phyloP scores from a whole-genome alignment of 768 basidiomycete species.

The Pleurotus salmoneostramineus region DNA sequence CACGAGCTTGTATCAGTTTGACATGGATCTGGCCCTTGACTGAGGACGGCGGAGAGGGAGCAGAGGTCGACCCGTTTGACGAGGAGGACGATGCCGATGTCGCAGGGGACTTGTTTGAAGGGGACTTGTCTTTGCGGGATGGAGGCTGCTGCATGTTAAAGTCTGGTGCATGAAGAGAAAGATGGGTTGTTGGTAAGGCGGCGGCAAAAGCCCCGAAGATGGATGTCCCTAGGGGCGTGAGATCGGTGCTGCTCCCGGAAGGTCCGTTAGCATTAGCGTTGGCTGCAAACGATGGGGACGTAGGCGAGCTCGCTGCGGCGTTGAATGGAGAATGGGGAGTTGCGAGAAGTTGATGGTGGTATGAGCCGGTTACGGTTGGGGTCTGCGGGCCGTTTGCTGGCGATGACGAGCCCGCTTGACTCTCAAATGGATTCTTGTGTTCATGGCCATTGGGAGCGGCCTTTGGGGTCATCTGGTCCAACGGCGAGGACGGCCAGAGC shows the following conservation, averaged over 20 bases:
- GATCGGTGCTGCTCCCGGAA: constrained; percentile 42
- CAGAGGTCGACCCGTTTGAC: constrained; percentile 21
- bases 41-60: constrained; percentile 27
- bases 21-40: constrained; percentile 83
- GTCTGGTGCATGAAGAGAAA: constrained; percentile 83
- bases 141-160: constrained; percentile 76
- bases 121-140: constrained; percentile 22
- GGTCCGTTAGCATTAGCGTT: constrained; percentile 28
- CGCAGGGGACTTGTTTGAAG: constrained; percentile 28
- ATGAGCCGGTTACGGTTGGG: constrained; percentile 22
- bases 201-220: constrained; percentile 44
- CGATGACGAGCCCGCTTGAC: constrained; percentile 14
- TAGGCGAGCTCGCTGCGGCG: constrained; percentile 11
- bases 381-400: constrained; percentile 19
- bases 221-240: constrained; percentile 39
- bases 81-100: constrained; percentile 38
- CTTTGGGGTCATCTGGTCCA: constrained; percentile 62
- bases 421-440: constrained; percentile 62
- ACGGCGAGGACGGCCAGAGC: constrained; percentile 46
- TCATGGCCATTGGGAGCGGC: constrained; percentile 32
- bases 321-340: constrained; percentile 12
- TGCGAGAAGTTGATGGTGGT: constrained; percentile 34
- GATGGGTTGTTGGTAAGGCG: constrained; percentile 51
- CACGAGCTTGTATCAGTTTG: constrained; percentile 90
- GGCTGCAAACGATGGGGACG: constrained; percentile 20